Evolutionary conservation across 192 early-diverging fungal genomes (phyloP).

Genomic region (Geosiphon pyriformis): DNA sequence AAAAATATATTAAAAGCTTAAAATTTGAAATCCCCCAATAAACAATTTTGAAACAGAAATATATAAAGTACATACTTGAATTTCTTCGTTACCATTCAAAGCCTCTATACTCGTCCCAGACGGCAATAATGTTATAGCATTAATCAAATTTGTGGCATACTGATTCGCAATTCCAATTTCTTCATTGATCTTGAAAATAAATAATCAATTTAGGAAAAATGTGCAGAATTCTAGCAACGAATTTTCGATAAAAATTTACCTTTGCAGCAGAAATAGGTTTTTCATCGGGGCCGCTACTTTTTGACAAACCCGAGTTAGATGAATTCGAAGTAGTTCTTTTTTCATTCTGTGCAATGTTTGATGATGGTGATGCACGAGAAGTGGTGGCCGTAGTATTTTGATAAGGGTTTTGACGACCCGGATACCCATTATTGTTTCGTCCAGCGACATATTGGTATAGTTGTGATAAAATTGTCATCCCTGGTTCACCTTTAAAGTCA

Average conservation of each 20-base stretch:
- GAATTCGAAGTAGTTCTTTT: background rate
- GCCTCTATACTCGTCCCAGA: background rate
- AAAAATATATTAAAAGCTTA: background rate
- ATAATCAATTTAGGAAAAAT: no score
- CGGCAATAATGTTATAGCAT: slow-evolving; percentile 2
- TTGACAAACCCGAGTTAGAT: no score
- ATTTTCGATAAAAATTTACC: slow-evolving; percentile 4
- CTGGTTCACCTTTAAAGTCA: slow-evolving; percentile 7
- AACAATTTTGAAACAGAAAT: background rate
- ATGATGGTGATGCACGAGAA: background rate
- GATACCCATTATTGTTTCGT: no score
- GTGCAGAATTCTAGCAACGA: no score
- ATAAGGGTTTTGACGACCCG: no score
- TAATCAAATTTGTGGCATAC: slow-evolving; percentile 14
- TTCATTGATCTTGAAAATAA: slow-evolving; percentile 11
- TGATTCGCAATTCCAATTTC: slow-evolving; percentile 12
- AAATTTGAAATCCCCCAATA: background rate
- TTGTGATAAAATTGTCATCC: background rate
- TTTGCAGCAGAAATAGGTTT: background rate
- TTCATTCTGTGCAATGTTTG: background rate
- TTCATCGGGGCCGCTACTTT: no score
- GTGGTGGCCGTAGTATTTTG: no score
- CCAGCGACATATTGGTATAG: background rate
- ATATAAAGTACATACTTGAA: slow-evolving; percentile 11
- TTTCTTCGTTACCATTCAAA: slow-evolving; percentile 1